Evolutionary conservation across 441 rosid species (phyloP).

Genomic region (Rhodomyrtus psidioides): DNA sequence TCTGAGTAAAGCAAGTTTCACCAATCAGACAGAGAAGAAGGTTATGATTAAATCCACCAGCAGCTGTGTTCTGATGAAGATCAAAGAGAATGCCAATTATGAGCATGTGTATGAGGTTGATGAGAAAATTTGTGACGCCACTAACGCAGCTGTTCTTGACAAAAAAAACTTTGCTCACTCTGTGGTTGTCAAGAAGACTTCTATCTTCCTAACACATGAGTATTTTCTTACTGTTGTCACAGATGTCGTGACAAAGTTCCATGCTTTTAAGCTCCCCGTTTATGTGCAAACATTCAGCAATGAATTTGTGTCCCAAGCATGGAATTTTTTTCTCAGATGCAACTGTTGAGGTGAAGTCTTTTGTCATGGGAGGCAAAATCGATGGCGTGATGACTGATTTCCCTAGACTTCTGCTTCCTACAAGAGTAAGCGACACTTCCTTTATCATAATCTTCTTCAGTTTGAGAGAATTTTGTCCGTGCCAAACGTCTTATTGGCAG

Average conservation of each 20-base stretch:
- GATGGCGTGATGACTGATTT: slow-evolving; percentile 64
- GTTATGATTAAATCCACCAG: slow-evolving; percentile 70
- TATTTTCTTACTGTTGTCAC: slow-evolving; percentile 27
- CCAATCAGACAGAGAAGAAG: slow-evolving; percentile 21
- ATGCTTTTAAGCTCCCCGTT: slow-evolving; percentile 33
- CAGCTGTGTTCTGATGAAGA: slow-evolving; percentile 52
- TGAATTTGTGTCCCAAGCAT: slow-evolving; percentile 73
- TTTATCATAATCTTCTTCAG: neutral
- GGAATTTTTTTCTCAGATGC: slow-evolving; percentile 71
- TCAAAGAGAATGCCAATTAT: slow-evolving; percentile 35
- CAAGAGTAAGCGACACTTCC: slow-evolving; percentile 39
- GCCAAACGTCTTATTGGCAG: neutral
- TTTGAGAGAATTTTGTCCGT: neutral
- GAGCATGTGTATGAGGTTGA: slow-evolving; percentile 56
- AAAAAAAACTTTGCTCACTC: slow-evolving; percentile 53
- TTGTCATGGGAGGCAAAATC: slow-evolving; percentile 17
- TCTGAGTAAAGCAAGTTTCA: slow-evolving; percentile 43
- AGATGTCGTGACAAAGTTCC: slow-evolving; percentile 34
- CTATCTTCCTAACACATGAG: slow-evolving; percentile 25
- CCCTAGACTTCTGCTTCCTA: slow-evolving; percentile 64
- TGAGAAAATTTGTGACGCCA: slow-evolving; percentile 41
- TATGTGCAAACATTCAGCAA: slow-evolving; percentile 56
- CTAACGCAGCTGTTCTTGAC: slow-evolving; percentile 30
- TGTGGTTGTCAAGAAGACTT: slow-evolving; percentile 42
- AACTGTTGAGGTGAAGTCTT: slow-evolving; percentile 55